These are phyloP conservation scores for Beta vulgaris DNA, from an alignment of 148 eudicot genomes.

Conservation along the genomic window DNA sequence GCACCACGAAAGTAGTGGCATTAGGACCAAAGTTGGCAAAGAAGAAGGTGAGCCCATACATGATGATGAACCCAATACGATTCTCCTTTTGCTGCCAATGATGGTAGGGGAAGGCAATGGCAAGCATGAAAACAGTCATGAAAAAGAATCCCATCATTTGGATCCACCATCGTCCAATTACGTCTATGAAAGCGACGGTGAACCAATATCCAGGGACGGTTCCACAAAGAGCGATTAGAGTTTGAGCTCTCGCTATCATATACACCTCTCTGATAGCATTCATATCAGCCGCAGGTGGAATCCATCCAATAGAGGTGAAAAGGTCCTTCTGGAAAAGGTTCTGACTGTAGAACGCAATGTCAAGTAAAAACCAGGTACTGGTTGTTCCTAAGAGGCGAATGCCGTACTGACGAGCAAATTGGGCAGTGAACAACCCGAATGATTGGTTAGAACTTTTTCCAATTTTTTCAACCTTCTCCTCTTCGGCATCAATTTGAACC, in stretches of 20 bases:
- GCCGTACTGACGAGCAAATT: constrained; percentile 52
- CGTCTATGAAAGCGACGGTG: constrained; percentile 51
- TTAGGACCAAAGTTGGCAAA: constrained; percentile 68
- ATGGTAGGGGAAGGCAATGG: constrained; percentile 54
- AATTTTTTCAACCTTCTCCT: constrained; percentile 28
- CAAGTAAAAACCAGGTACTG: constrained; percentile 65
- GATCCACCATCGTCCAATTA: constrained; percentile 50
- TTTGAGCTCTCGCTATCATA: constrained; percentile 53
- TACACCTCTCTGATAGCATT: constrained; percentile 58
- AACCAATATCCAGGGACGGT: constrained; percentile 78
- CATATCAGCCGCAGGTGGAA: constrained; percentile 47
- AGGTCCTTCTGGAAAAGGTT: constrained; percentile 72
- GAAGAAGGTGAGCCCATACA: constrained; percentile 57
- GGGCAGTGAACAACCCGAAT: constrained; percentile 45
- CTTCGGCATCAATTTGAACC: constrained; percentile 34
- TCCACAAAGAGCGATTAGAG: constrained; percentile 58
- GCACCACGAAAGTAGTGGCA: constrained; percentile 59
- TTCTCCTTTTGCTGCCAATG: constrained; percentile 40
- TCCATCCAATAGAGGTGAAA: constrained; percentile 55
- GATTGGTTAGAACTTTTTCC: background rate
- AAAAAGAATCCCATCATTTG: constrained; percentile 61
- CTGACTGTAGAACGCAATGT: constrained; percentile 69
- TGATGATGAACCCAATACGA: constrained; percentile 47
- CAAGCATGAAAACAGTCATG: constrained; percentile 80
- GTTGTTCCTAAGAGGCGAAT: constrained; percentile 55